Evolutionary conservation across 2,329 filamentous ascomycete genomes (phyloP), one percentile per base, ranked within the genome.

Genomic region (Cadophora sp.): DNA sequence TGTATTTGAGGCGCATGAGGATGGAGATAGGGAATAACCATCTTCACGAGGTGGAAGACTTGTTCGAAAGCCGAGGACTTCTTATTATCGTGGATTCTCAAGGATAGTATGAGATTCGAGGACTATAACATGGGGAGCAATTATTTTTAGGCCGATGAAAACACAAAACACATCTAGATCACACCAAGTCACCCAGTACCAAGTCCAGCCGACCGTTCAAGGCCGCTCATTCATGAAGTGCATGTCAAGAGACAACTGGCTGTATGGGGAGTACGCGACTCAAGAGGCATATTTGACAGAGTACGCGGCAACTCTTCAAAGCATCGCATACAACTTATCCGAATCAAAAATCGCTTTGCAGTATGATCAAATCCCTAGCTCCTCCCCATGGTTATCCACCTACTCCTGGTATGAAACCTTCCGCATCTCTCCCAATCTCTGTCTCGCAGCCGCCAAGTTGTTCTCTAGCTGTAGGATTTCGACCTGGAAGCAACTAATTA

Each of bases 401-500:
- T 77, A 72, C 65, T 79, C 77, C 64, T 76, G 73, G 65, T 79
- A 79, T 5, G 77, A 78, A 8, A 79, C 73, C 70, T 79, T 79
- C 66, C 96, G 89, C 96, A 99, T 98, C 86, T 99, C 96, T 71
- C 96, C 95, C 72, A 99, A 83, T 64, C 94, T 86, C 77, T 91
- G 89, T 74, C 95, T 86, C 51, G 96, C 96, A 37, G 92, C 84
- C 9, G 90, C 86, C 48, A 99, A 86, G 31, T 88, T 83, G 77
- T 98, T 99, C 82, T 98, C 94, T 72, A 99, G 86, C 81, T 98
- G 94, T 65, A 98, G 85, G 74, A 99, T 99, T 81, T 99, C 94
- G 78, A 99, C 96, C 94, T 97, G 77, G 56, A 48, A 64, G 63
- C 37, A 19, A 69, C 60, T 22, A 37, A 34, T 73, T 73, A 73